These are phyloP conservation scores for Trametopsis cervina DNA, from an alignment of 768 basidiomycete species.

Conservation along the genomic window DNA sequence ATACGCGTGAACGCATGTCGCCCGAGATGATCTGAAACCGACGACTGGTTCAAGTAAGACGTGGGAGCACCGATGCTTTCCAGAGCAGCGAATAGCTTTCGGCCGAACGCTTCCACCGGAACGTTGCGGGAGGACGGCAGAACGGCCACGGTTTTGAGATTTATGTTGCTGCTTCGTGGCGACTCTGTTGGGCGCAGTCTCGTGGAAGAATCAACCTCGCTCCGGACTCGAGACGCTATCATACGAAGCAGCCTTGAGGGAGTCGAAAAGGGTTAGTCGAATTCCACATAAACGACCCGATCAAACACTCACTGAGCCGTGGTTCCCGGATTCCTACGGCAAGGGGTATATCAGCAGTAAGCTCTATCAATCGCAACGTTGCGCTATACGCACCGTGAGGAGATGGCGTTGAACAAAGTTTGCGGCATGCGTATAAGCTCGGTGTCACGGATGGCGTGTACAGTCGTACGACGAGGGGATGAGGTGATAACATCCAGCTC, in stretches of 20 bases:
- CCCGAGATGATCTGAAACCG: constrained; percentile 86
- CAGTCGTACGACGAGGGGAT: constrained; percentile 77
- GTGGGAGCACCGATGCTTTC: constrained; percentile 94
- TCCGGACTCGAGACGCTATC: constrained; percentile 88
- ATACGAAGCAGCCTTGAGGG: constrained; percentile 60
- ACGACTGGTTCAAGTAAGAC: constrained; percentile 88
- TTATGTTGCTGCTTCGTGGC: constrained; percentile 65
- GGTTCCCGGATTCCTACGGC: constrained; percentile 67
- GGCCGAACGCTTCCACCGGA: constrained; percentile 84
- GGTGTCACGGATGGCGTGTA: constrained; percentile 97
- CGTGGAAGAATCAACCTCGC: constrained; percentile 65
- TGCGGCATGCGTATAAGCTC: constrained; percentile 96
- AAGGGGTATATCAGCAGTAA: not conserved
- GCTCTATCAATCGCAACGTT: too few relatives aligned
- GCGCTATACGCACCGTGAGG: constrained; percentile 50
- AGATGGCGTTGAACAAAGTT: constrained; percentile 96
- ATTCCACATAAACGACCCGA: not conserved
- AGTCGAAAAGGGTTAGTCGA: not conserved
- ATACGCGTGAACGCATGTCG: constrained; percentile 93
- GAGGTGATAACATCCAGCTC: constrained; percentile 97
- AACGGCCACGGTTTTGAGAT: constrained; percentile 92
- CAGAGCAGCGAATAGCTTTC: constrained; percentile 79
- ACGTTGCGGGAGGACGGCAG: constrained; percentile 82
- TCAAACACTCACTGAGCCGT: constrained; percentile 61
- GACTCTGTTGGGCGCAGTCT: constrained; percentile 51